Percentiles rank a stretch among this genome's conserved stretches.
These are phyloP conservation scores for Penicillium sp. DNA, from an alignment of 2,329 filamentous ascomycete genomes.

Conservation along the genomic window DNA sequence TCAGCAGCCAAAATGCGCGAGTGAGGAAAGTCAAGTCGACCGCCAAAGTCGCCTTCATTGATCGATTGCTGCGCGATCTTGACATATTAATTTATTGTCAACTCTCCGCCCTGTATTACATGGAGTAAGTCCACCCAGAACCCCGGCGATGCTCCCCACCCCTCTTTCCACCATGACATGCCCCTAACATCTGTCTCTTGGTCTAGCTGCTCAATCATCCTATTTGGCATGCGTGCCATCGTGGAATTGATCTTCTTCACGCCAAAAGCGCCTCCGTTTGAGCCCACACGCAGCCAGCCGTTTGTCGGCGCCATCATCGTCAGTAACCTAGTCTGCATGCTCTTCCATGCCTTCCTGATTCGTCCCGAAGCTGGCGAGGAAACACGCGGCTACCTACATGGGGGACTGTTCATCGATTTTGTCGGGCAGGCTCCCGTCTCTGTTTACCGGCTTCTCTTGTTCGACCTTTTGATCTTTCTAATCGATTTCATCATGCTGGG, in stretches of 20 bases:
- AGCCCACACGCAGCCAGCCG: conserved; percentile 44
- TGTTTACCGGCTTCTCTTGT: conserved; percentile 43
- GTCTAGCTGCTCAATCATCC: conserved; percentile 49
- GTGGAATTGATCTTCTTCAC: conserved; percentile 53
- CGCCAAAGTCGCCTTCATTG: conserved; percentile 43
- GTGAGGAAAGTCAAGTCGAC: conserved; percentile 31
- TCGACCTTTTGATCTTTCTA: conserved; percentile 48
- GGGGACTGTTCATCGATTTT: conserved; percentile 56
- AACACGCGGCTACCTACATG: conserved; percentile 50
- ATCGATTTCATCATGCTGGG: conserved; percentile 52
- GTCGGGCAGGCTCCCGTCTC: conserved; percentile 53
- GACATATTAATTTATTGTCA: conserved; percentile 55
- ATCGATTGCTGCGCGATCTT: conserved; percentile 49
- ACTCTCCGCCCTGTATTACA: conserved; percentile 54
- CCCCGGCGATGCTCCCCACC: not conserved
- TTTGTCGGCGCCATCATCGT: conserved; percentile 48
- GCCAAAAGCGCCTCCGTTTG: conserved; percentile 48
- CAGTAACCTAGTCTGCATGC: conserved; percentile 49
- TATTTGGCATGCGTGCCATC: conserved; percentile 48
- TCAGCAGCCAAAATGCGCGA: conserved; percentile 20
- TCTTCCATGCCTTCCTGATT: conserved; percentile 49
- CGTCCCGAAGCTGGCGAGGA: conserved; percentile 46
- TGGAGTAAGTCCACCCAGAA: conserved; percentile 45
- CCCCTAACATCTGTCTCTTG: not conserved
- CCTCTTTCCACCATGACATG: not conserved